Evolutionary conservation across 108 stramenopile genomes (phyloP).

Genomic region (Conticribra guillardii): DNA sequence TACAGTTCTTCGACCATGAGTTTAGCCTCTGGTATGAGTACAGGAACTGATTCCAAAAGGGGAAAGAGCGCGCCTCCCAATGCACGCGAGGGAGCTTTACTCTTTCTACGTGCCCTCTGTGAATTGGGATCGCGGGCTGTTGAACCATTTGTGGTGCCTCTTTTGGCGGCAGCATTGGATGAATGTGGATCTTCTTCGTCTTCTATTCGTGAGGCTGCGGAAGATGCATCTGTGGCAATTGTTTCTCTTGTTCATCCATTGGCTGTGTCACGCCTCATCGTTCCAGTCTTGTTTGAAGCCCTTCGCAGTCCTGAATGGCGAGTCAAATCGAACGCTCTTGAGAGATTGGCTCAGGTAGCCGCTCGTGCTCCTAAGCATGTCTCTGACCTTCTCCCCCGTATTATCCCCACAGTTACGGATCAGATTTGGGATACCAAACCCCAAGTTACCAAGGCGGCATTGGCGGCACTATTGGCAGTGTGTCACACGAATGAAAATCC

Average conservation of each 20-base stretch:
- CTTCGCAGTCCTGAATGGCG: constrained; percentile 83
- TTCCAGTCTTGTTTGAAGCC: constrained; percentile 78
- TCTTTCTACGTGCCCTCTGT: constrained; percentile 83
- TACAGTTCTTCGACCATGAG: constrained; percentile 35
- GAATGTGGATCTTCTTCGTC: constrained; percentile 75
- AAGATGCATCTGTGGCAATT: constrained; percentile 73
- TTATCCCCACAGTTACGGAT: constrained; percentile 84
- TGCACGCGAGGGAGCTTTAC: constrained; percentile 82
- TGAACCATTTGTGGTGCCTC: constrained; percentile 85
- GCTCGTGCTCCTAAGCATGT: constrained; percentile 60
- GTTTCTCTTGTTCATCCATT: constrained; percentile 69
- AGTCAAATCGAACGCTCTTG: constrained; percentile 80
- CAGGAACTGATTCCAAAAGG: constrained; percentile 72
- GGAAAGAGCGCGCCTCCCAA: constrained; percentile 80
- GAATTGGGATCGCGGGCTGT: constrained; percentile 64
- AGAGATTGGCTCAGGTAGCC: constrained; percentile 73
- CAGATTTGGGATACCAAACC: constrained; percentile 95
- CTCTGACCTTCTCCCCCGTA: constrained; percentile 73
- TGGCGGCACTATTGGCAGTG: constrained; percentile 68
- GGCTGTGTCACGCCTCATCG: constrained; percentile 66
- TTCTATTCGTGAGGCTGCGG: constrained; percentile 78
- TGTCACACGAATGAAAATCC: constrained; percentile 87
- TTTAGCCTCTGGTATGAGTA: constrained; percentile 30
- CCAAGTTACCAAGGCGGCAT: constrained; percentile 91
- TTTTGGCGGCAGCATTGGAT: constrained; percentile 83